Conservation (phyloP, 2,329 filamentous ascomycete species). For the Cytospora piceicola region DNA sequence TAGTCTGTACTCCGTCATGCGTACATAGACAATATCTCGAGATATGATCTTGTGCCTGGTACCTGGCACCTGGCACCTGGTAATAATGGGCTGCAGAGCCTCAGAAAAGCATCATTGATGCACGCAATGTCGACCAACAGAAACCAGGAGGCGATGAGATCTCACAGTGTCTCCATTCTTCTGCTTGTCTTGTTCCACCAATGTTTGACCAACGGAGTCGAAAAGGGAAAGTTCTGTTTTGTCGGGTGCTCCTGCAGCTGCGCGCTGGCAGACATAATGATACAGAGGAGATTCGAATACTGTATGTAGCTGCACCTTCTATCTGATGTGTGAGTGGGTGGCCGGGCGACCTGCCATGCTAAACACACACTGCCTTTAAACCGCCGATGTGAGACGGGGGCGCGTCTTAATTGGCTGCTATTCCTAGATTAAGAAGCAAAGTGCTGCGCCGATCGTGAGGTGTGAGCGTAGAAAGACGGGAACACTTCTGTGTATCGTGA, state of each 20-base stretch:
- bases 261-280: slow-evolving; percentile 15
- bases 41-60: slow-evolving; percentile 16
- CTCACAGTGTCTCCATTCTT: background rate
- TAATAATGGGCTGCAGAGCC: slow-evolving; percentile 16
- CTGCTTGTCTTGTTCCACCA: background rate
- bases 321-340: background rate
- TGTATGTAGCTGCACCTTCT: slow-evolving; percentile 1
- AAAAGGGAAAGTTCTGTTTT: slow-evolving; percentile 16
- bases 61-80: slow-evolving; percentile 10
- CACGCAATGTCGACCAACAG: slow-evolving; percentile 8
- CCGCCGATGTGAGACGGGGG: slow-evolving; percentile 20
- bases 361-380: slow-evolving; percentile 11
- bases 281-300: background rate
- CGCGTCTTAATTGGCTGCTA: slow-evolving; percentile 26
- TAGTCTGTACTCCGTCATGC: too few relatives aligned
- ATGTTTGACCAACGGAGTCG: slow-evolving; percentile 15
- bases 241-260: slow-evolving; percentile 22
- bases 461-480: slow-evolving; percentile 14
- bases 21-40: background rate
- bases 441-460: slow-evolving; percentile 18
- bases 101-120: slow-evolving; percentile 8
- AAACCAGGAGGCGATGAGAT: slow-evolving; percentile 1
- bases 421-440: slow-evolving; percentile 19
- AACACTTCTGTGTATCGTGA: background rate
- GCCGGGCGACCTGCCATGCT: slow-evolving; percentile 2